Evolutionary conservation across 2,329 filamentous ascomycete species (phyloP), one percentile per base, ranked within the genome.

Genomic region (Pseudogymnoascus sp.): DNA sequence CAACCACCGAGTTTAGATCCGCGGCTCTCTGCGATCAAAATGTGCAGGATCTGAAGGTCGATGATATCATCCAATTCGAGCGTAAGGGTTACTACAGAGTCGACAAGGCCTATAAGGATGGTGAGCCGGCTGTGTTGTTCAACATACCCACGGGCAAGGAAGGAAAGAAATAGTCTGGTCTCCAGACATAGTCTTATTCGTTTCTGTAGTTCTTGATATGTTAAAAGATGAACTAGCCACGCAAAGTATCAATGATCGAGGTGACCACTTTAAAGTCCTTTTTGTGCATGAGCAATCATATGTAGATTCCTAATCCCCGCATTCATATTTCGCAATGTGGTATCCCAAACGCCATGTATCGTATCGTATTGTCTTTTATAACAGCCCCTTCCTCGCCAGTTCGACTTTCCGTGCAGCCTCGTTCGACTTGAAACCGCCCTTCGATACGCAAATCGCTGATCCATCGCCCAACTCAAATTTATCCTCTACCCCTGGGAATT

Each of bases 31-130:
- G 90, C 25, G 93, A 97, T 70, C 86, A 84, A 70, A 95, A 92
- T 68, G 87, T 96, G 0, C 81, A 82, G 0, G 79, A 84, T 64
- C 79, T 97, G 50, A 91, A 91, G 80, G 86, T 85, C 72, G 89
- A 91, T 70, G 91, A 96, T 68, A 93, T 97, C 64, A 91, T 97
- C 67, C 94, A 97, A 78, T 88, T 97, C 50, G 93, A 97, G 79
- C 83, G 93, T 64, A 91, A 93, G 75, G 93, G 92, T 1, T 97
- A 90, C 76, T 97, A 89, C 79, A 82, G 93, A 59, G 86, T 96
- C 25, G 93, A 97, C 75, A 78, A 76, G 65, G 75, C 83, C 11
- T 82, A 81, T 63, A 73, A 75, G 64, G 79, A 83, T 70, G 84
- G 82, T 1, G 76, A 84, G 72, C 76, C 81, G 28, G 82, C 82